A percentile compares a stretch with the other conserved stretches of the same genome.
These are phyloP conservation scores for Candida neerlandica DNA, from an alignment of 1,139 yeast genomes.

Conservation along the genomic window DNA sequence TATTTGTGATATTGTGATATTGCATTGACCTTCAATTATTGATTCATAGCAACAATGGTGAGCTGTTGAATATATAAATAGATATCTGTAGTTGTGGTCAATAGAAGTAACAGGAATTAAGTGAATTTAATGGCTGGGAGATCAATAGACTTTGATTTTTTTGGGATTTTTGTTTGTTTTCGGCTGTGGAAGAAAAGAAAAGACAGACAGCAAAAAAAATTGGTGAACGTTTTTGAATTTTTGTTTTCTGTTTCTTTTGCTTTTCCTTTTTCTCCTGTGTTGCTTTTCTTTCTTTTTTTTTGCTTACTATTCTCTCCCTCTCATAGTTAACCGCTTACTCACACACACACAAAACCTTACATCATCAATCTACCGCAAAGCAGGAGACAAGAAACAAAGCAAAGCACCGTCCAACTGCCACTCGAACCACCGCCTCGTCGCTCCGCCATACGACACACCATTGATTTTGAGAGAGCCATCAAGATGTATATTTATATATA, in stretches of 20 bases:
- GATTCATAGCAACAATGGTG: slow-evolving; percentile 3
- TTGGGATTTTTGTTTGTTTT: background rate
- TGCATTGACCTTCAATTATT: slow-evolving; percentile 1
- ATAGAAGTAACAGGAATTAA: background rate
- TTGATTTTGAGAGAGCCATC: no score
- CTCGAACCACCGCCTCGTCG: no score
- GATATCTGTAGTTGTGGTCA: background rate
- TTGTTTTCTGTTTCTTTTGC: background rate
- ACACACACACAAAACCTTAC: no score
- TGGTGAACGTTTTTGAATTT: background rate
- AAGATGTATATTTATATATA: no score
- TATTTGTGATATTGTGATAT: background rate
- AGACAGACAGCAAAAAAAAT: background rate
- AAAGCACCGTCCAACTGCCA: no score
- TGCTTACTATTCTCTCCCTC: no score
- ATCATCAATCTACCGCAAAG: no score
- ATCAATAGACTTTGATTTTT: background rate
- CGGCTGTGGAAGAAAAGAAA: slow-evolving; percentile 1
- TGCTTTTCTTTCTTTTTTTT: background rate
- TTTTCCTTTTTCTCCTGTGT: background rate
- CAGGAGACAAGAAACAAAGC: no score
- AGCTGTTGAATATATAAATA: slow-evolving; percentile 1
- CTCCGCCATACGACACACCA: no score
- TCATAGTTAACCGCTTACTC: no score
- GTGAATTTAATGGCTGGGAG: background rate